phyloP scores from a whole-genome alignment of 495 filamentous ascomycete genomes.

The Podospora pseudopauciseta region DNA sequence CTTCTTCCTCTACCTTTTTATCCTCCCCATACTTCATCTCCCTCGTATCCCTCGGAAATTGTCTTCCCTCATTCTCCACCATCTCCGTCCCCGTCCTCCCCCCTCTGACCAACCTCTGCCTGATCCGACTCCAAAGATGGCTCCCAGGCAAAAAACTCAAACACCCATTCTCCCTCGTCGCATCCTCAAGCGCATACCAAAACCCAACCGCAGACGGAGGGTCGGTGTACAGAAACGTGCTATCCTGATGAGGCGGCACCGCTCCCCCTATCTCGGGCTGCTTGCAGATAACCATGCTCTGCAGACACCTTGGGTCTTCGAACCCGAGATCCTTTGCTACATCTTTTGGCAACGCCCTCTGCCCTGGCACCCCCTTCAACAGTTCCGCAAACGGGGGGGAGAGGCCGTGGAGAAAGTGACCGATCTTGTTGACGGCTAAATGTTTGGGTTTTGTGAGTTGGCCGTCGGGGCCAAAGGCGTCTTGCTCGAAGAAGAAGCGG shows the following conservation, averaged over 20 bases:
- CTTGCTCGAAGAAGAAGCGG: slow-evolving; percentile 95
- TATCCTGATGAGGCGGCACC: slow-evolving; percentile 86
- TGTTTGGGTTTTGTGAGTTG: slow-evolving; percentile 70
- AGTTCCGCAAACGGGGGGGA: slow-evolving; percentile 66
- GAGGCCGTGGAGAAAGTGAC: slow-evolving; percentile 78
- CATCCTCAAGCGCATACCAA: slow-evolving; percentile 95
- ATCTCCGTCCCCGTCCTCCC: slow-evolving; percentile 47
- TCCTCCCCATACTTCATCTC: slow-evolving; percentile 43
- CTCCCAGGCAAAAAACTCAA: slow-evolving; percentile 78
- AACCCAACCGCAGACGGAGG: slow-evolving; percentile 88
- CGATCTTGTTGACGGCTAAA: slow-evolving; percentile 92
- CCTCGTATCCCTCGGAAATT: slow-evolving; percentile 42
- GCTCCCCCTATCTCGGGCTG: slow-evolving; percentile 91
- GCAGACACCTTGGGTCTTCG: slow-evolving; percentile 64
- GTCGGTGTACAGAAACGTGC: slow-evolving; percentile 86
- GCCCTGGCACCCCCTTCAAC: slow-evolving; percentile 47
- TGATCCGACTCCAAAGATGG: slow-evolving; percentile 63
- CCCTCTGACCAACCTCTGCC: slow-evolving; percentile 68
- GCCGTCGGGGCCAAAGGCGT: slow-evolving; percentile 61
- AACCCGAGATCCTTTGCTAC: slow-evolving; percentile 74
- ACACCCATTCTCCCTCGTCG: slow-evolving; percentile 78
- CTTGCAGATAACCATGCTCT: slow-evolving; percentile 98
- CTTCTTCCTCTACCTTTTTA: slow-evolving; percentile 41
- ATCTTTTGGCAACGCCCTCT: slow-evolving; percentile 43
- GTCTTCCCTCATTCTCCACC: slow-evolving; percentile 41